A percentile compares a stretch with the other conserved stretches of the same genome.
phyloP scores from a whole-genome alignment of 1,284 basidiomycete species.

The Rhodotorula mucilaginosa region DNA sequence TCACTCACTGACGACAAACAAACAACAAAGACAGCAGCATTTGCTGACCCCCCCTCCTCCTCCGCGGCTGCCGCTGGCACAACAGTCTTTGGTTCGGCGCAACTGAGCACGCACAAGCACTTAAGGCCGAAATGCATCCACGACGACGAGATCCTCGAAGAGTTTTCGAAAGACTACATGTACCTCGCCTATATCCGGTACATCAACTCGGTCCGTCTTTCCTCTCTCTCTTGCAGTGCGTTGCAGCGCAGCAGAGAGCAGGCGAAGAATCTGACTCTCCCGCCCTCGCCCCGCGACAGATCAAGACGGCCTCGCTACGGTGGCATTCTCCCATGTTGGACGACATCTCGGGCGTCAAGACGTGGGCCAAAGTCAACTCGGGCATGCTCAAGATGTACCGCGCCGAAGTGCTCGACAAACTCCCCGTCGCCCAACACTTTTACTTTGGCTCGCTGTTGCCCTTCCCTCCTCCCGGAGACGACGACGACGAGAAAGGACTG shows the following conservation, averaged over 20 bases:
- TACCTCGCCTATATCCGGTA: conserved; percentile 95
- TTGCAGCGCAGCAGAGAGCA: too few relatives aligned
- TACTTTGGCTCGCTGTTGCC: conserved; percentile 82
- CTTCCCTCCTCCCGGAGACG: conserved; percentile 59
- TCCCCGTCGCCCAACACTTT: conserved; percentile 96
- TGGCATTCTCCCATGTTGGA: conserved; percentile 99
- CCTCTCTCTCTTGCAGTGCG: background rate
- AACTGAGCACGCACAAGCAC: conserved; percentile 64
- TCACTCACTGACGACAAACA: too few relatives aligned
- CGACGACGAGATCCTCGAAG: conserved; percentile 86
- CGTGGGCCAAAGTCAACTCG: conserved; percentile 95
- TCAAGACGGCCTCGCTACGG: conserved; percentile 89
- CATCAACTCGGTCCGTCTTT: conserved; percentile 77
- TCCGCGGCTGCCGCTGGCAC: too few relatives aligned
- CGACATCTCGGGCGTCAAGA: conserved; percentile 94
- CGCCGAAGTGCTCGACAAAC: conserved; percentile 90
- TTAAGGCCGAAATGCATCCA: conserved; percentile 90
- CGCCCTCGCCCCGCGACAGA: conserved; percentile 54
- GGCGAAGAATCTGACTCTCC: background rate
- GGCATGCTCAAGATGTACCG: conserved; percentile 99
- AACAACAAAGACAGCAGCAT: too few relatives aligned
- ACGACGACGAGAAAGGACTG: conserved; percentile 53
- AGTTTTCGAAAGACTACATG: conserved; percentile 90
- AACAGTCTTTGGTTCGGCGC: conserved; percentile 44
- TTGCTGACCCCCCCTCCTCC: too few relatives aligned